Base-by-base conservation (phyloP, 768 basidiomycete genomes). In the Leccinum aurantiacum region DNA sequence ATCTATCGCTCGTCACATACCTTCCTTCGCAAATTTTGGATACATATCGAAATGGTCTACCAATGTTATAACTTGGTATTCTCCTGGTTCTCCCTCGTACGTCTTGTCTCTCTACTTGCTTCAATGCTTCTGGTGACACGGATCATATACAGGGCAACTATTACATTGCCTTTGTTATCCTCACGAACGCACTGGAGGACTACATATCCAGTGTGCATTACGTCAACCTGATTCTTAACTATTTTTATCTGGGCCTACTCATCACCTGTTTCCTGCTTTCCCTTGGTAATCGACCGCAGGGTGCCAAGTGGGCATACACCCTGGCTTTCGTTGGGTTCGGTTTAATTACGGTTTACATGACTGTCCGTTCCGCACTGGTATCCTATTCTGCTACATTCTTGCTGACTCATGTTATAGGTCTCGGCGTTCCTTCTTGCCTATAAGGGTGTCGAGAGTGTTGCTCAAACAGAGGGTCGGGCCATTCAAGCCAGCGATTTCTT, bases 271-370 rank as follows among this genome's bases (percentile, higher is more conserved):
- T 95, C 77, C 78, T 97, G 55, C 82, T 96, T 38, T 80, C 92
- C 2, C 77, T 98, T 57, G 96, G 95, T 0, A 98, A 98, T 71
- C 78, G 96, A 11, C 95, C 95, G 4, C 92, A 95, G 65, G 95
- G 95, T 33, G 84, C 87, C 3, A 95, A 92, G 72, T 86, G 87
- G 84, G 86, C 85, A 6, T 99, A 97, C 72, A 93, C 92, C 3
- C 67, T 83, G 7, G 89, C 93, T 29, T 87, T 98, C 67, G 70
- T 96, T 31, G 92, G 93, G 1, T 99, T 96, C 75, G 93, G 83
- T 3, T 4, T 96, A 24, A 86, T 99, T 63, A 98, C 96, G 33
- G 73, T 94, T n/a, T 98, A 98, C 70, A 98, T 99, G 96, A 93
- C 94, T 55, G 89, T 93, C 53, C 24, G 84, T 71, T 33, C 17